A percentile compares a stretch with the other conserved stretches of the same genome.
These are phyloP conservation scores for Gentiana straminea DNA, from an alignment of 257 asterid species.

Conservation along the genomic window DNA sequence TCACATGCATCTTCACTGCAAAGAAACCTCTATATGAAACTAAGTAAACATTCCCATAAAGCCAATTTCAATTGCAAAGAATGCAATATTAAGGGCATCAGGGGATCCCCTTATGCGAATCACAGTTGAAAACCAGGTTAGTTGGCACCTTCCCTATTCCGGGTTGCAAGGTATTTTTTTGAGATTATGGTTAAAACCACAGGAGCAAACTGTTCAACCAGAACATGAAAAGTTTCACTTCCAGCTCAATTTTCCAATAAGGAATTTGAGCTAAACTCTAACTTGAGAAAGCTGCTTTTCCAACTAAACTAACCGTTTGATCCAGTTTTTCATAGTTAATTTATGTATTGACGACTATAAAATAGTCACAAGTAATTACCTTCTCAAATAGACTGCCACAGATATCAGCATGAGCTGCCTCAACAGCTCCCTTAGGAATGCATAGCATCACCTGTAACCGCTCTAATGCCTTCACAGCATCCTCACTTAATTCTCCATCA, in stretches of 20 bases:
- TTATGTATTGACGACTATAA: background rate
- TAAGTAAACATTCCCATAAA: background rate
- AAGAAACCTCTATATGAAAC: background rate
- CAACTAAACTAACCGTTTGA: too few relatives aligned
- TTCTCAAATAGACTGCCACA: constrained; percentile 93
- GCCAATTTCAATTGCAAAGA: background rate
- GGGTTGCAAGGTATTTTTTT: too few relatives aligned
- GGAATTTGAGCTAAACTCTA: too few relatives aligned
- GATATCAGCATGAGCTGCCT: constrained; percentile 80
- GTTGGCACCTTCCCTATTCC: background rate
- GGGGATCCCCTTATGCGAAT: background rate
- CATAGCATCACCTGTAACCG: constrained; percentile 85
- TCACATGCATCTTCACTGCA: background rate
- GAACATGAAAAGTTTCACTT: background rate
- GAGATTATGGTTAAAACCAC: background rate
- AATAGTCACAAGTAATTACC: constrained; percentile 25
- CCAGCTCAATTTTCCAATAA: background rate
- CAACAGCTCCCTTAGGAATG: constrained; percentile 84
- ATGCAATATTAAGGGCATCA: background rate
- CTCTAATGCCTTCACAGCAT: constrained; percentile 68
- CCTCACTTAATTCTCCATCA: constrained; percentile 80
- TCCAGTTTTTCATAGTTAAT: too few relatives aligned
- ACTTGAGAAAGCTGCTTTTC: too few relatives aligned
- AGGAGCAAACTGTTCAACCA: background rate
- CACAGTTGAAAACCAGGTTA: too few relatives aligned